Conservation (phyloP, 352 stramenopile species). For the Aphanomyces euteiches region DNA sequence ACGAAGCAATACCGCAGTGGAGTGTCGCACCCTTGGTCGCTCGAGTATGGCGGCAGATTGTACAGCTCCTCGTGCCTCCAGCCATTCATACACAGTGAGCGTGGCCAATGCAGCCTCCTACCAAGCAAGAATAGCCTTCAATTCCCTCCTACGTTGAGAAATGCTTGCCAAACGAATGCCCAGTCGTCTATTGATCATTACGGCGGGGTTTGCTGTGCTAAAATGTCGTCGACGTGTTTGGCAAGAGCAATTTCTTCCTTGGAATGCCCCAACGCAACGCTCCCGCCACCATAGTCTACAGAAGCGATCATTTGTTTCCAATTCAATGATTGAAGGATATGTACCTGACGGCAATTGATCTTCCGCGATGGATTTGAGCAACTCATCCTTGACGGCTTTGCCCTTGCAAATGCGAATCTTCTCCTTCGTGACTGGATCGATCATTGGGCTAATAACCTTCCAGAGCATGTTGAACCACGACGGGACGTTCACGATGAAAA, state of each 20-base stretch:
- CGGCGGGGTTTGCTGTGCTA: constrained; percentile 25
- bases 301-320: constrained; percentile 36
- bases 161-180: too few relatives aligned
- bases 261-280: constrained; percentile 57
- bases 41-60: too few relatives aligned
- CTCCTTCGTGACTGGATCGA: constrained; percentile 91
- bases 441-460: constrained; percentile 90
- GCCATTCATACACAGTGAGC: too few relatives aligned
- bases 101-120: too few relatives aligned
- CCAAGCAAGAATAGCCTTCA: too few relatives aligned
- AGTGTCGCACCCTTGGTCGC: too few relatives aligned
- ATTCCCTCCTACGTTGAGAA: too few relatives aligned
- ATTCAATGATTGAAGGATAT: constrained; percentile 50
- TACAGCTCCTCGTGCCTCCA: too few relatives aligned
- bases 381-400: constrained; percentile 30
- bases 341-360: constrained; percentile 7
- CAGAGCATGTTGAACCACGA: constrained; percentile 94
- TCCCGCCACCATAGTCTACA: constrained; percentile 44
- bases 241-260: constrained; percentile 62
- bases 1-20: too few relatives aligned
- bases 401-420: constrained; percentile 47
- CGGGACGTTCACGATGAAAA: constrained; percentile 94
- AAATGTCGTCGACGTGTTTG: constrained; percentile 72
- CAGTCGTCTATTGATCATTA: too few relatives aligned
- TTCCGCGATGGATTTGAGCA: constrained; percentile 24